Evolutionary conservation across 345 rosid genomes (phyloP), one percentile per base, ranked within the genome.

Genomic region (Aurinia saxatilis): DNA sequence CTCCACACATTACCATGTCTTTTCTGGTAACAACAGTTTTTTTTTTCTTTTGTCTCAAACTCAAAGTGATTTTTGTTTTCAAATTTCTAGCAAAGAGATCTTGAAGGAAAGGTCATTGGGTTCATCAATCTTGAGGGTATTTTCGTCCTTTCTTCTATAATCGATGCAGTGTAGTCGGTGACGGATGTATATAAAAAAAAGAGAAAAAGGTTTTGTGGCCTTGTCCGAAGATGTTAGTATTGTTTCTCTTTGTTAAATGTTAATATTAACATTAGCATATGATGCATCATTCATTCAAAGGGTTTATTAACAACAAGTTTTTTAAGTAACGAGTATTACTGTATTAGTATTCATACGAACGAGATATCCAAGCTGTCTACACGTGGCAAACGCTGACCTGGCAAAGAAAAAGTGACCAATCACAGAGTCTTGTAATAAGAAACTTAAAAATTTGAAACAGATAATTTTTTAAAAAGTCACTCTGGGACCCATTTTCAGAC

Each of bases 321-420:
- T 2, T 10, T 46, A 21, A 4, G 11, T 5, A 45, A 45, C 18
- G 11, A 25, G 23, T 23, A 16, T 10, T 21, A 21, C 4, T 1
- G 25, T 47, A 56, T 9, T 9, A 30, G 17, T 42, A 1, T 27
- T 4, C 5, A 27, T 27, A 19, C 9, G 10, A 27, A 37, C 33
- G 53, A 30, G 39, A 45, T n/a, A n/a, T 27, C 70, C 39, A 9
- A 47, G 42, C 49, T 57, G 63, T 66, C 57, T 6, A 57, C 57
- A 66, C 71, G 71, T 66, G 71, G 64, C 33, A 6, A 29, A 4
- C 8, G 57, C 49, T 57, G 71, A 57, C 64, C 64, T 66, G 71
- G 71, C 50, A 57, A 36, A 11, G 6, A n/a, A 37, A 55, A 57
- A 66, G 42, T 18, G 57, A 57, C 71, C 71, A 66, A 66, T 66